These are phyloP conservation scores for Trypanosoma brucei DNA, from an alignment of 208 protist genomes.

Conservation along the genomic window DNA sequence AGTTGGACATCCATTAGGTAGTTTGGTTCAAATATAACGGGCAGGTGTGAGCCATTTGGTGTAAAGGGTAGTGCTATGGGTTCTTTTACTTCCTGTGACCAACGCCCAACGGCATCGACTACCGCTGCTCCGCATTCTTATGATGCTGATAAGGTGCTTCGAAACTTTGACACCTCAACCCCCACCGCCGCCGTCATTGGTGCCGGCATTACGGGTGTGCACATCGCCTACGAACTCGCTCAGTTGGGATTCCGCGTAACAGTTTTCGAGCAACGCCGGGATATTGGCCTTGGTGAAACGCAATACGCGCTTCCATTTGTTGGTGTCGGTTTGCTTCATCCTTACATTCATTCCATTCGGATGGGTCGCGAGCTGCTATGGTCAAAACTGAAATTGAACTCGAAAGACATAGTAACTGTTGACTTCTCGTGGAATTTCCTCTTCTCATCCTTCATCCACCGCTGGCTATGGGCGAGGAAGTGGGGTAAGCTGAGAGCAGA, in stretches of 20 bases:
- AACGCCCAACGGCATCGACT: no score
- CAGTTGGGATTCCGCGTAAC: constrained; percentile 78
- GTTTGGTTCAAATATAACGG: no score
- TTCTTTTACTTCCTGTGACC: no score
- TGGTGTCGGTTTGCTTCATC: constrained; percentile 68
- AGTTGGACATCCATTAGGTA: no score
- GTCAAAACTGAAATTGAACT: constrained; percentile 35
- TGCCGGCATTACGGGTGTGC: constrained; percentile 77
- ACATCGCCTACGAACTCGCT: constrained; percentile 82
- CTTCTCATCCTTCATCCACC: constrained; percentile 49
- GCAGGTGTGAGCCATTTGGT: no score
- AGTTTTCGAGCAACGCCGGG: constrained; percentile 68
- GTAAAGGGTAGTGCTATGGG: no score
- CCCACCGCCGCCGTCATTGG: constrained; percentile 78
- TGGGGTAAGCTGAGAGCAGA: constrained; percentile 35
- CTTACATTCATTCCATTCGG: constrained; percentile 32
- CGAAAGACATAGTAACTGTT: constrained; percentile 44
- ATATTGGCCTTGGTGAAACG: constrained; percentile 48
- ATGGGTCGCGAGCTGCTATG: constrained; percentile 40
- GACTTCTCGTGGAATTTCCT: constrained; percentile 60
- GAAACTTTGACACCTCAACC: constrained; percentile 32
- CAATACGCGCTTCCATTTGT: constrained; percentile 58
- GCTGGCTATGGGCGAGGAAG: constrained; percentile 60
- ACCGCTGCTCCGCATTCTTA: not conserved
- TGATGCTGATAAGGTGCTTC: constrained; percentile 21